Conservation (phyloP, 2,329 filamentous ascomycete species). For the Pseudocercospora fuligena region DNA sequence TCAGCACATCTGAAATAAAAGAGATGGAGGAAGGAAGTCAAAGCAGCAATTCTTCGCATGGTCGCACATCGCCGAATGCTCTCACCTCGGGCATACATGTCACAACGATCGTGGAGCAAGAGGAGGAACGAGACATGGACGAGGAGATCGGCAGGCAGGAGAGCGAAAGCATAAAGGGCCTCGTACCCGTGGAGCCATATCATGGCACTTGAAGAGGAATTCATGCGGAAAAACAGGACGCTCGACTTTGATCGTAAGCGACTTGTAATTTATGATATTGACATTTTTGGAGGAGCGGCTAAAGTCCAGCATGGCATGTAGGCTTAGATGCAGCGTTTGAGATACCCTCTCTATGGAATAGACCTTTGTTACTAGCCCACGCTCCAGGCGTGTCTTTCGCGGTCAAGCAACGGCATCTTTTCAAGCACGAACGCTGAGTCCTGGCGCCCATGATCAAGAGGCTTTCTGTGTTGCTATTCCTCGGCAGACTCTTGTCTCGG, state of each 20-base stretch:
- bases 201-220: not conserved
- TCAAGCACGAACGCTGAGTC: too few species aligned
- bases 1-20: slow-evolving; percentile 15
- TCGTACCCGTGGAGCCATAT: slow-evolving; percentile 13
- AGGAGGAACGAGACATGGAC: slow-evolving; percentile 19
- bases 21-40: slow-evolving; percentile 18
- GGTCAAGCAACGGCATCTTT: too few species aligned
- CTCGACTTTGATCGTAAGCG: not conserved
- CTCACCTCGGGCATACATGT: slow-evolving; percentile 22
- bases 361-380: too few species aligned
- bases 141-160: slow-evolving; percentile 18
- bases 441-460: too few species aligned
- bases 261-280: not conserved
- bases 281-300: not conserved
- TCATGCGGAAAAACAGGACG: slow-evolving; percentile 6
- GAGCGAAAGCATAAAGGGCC: slow-evolving; percentile 22
- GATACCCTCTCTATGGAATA: too few species aligned
- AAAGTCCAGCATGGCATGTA: not conserved
- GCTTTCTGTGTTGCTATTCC: too few species aligned
- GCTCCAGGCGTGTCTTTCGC: too few species aligned
- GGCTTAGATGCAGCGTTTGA: not conserved
- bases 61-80: slow-evolving; percentile 3
- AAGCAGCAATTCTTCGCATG: slow-evolving; percentile 8
- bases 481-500: too few species aligned
- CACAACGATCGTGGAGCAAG: slow-evolving; percentile 29